phyloP scores from a whole-genome alignment of 192 early-diverging fungal species.

The Backusella tuberculispora region DNA sequence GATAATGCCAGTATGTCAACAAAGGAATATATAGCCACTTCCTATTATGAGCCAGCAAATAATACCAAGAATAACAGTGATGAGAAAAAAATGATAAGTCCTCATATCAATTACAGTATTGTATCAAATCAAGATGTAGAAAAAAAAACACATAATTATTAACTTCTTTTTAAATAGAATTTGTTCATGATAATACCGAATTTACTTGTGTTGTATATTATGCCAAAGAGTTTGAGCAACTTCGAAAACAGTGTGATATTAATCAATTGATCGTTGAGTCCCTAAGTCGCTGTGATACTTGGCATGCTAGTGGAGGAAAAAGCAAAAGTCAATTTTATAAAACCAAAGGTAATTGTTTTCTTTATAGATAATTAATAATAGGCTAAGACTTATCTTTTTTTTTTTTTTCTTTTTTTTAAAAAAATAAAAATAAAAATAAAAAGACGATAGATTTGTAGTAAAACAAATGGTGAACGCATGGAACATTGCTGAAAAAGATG shows the following conservation, averaged over 20 bases:
- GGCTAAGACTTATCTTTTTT: background rate
- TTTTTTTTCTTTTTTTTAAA: background rate
- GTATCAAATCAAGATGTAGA: background rate
- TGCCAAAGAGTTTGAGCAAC: slow-evolving; percentile 84
- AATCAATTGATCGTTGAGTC: slow-evolving; percentile 81
- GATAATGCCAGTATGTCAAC: background rate
- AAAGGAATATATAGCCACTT: slow-evolving; percentile 12
- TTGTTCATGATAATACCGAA: slow-evolving; percentile 69
- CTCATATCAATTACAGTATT: slow-evolving; percentile 62
- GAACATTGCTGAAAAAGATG: slow-evolving; percentile 81
- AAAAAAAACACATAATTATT: background rate
- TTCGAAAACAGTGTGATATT: slow-evolving; percentile 80
- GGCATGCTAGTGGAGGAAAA: slow-evolving; percentile 84
- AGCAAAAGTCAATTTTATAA: slow-evolving; percentile 88
- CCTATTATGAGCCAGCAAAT: background rate
- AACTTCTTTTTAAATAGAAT: slow-evolving; percentile 46
- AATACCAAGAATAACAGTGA: background rate
- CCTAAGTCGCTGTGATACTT: slow-evolving; percentile 76
- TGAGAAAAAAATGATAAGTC: slow-evolving; percentile 26
- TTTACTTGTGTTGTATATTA: slow-evolving; percentile 86
- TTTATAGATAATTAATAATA: background rate
- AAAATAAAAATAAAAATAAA: no score
- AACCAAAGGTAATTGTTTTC: slow-evolving; percentile 58
- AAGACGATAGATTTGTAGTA: slow-evolving; percentile 86
- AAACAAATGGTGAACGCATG: slow-evolving; percentile 81